These are phyloP conservation scores for Tremella fuciformis DNA, from an alignment of 768 basidiomycete species.

Conservation along the genomic window DNA sequence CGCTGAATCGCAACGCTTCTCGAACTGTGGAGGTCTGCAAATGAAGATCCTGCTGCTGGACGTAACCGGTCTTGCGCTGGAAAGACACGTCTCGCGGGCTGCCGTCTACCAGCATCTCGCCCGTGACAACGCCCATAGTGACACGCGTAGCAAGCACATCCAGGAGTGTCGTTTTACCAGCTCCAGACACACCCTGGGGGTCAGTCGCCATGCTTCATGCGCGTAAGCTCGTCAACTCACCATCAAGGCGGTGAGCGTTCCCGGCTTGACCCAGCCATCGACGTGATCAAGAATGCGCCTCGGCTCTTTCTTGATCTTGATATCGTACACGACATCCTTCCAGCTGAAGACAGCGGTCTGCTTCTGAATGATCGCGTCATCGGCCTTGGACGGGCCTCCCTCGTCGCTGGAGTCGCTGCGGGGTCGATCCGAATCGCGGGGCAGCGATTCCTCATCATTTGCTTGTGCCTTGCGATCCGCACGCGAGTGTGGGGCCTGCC, in stretches of 20 bases:
- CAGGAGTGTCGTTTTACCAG: conserved; percentile 52
- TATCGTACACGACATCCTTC: conserved; percentile 61
- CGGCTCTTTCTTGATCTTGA: conserved; percentile 50
- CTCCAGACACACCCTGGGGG: conserved; percentile 44
- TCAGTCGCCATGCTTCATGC: conserved; percentile 12
- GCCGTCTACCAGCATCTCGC: conserved; percentile 66
- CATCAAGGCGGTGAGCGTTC: conserved; percentile 57
- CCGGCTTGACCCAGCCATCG: conserved; percentile 64
- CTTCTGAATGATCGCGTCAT: conserved; percentile 51
- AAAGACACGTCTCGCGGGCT: conserved; percentile 57
- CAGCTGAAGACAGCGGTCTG: conserved; percentile 69
- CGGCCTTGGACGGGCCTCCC: conserved; percentile 54
- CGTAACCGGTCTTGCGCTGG: conserved; percentile 72
- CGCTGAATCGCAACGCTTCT: conserved; percentile 76
- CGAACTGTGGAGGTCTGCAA: conserved; percentile 70
- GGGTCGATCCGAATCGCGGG: conserved; percentile 54
- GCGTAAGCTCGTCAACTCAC: neutral
- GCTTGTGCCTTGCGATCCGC: conserved; percentile 60
- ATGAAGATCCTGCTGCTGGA: conserved; percentile 73
- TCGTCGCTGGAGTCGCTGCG: conserved; percentile 55
- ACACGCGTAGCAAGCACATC: conserved; percentile 66
- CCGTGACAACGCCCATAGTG: conserved; percentile 67
- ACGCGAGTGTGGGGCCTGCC: conserved; percentile 30
- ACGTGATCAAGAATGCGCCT: conserved; percentile 51
- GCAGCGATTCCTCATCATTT: conserved; percentile 55